These are phyloP conservation scores for Calvatia gigantea DNA, from an alignment of 768 basidiomycete species.

Conservation along the genomic window DNA sequence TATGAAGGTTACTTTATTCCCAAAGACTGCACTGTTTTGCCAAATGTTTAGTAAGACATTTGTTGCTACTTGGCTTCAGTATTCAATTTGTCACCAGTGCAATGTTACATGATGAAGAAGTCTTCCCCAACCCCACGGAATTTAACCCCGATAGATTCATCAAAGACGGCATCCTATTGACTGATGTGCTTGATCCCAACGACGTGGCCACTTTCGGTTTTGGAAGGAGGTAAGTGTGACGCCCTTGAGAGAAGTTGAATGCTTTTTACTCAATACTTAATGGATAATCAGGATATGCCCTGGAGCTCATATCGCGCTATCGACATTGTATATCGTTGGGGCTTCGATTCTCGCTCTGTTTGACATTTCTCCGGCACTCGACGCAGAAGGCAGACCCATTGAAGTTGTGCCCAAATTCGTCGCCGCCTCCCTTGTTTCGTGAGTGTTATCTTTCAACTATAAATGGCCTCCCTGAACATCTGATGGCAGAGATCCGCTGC, in stretches of 20 bases:
- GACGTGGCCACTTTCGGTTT: slow-evolving; percentile 26
- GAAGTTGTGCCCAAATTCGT: slow-evolving; percentile 20
- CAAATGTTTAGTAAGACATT: slow-evolving; percentile 6
- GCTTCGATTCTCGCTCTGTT: slow-evolving; percentile 15
- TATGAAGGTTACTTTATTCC: slow-evolving; percentile 13
- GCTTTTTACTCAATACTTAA: neutral
- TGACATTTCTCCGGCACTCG: slow-evolving; percentile 21
- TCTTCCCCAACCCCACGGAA: slow-evolving; percentile 16
- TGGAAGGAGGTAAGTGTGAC: slow-evolving; percentile 18
- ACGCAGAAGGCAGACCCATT: slow-evolving; percentile 21
- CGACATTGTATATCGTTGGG: slow-evolving; percentile 16
- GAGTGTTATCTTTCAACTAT: neutral
- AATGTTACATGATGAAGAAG: slow-evolving; percentile 18
- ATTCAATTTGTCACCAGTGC: slow-evolving; percentile 13
- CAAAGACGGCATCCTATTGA: slow-evolving; percentile 13
- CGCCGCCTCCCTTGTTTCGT: neutral
- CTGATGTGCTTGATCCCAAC: slow-evolving; percentile 22
- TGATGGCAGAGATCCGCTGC: neutral
- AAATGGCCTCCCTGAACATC: neutral
- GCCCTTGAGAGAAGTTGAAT: neutral
- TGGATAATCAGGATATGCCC: slow-evolving; percentile 15
- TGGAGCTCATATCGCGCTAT: slow-evolving; percentile 16
- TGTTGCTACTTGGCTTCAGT: neutral
- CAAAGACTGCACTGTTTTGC: slow-evolving; percentile 9
- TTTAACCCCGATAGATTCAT: slow-evolving; percentile 22